These are phyloP conservation scores for Recurvomyces mirabilis DNA, from an alignment of 495 filamentous ascomycete species.

Conservation along the genomic window DNA sequence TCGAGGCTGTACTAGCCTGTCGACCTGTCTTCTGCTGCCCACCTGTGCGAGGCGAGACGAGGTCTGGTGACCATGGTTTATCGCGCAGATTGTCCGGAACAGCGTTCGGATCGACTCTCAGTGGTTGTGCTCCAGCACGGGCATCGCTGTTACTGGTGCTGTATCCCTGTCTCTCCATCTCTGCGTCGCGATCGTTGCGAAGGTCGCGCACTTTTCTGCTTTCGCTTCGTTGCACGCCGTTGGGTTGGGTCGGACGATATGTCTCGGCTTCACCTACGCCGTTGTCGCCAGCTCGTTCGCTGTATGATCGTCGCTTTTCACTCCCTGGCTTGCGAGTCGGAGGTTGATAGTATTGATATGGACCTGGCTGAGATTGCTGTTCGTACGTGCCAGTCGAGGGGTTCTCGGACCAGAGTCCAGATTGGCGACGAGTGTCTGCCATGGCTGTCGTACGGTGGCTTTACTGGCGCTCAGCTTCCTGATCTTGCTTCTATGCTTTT, in stretches of 20 bases:
- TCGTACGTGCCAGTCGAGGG: constrained; percentile 11
- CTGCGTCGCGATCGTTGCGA: constrained; percentile 8
- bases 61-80: constrained; percentile 11
- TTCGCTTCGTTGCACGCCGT: too few relatives aligned
- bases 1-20: background rate
- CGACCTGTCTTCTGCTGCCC: background rate
- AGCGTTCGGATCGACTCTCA: constrained; percentile 2
- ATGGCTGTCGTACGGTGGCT: background rate
- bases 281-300: too few relatives aligned
- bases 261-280: background rate
- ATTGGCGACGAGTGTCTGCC: constrained; percentile 10
- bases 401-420: constrained; percentile 18
- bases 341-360: constrained; percentile 18
- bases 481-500: background rate
- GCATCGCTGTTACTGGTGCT: too few relatives aligned
- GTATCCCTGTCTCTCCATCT: too few relatives aligned
- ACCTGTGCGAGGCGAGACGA: background rate
- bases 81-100: constrained; percentile 10
- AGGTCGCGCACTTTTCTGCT: too few relatives aligned
- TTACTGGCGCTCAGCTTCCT: too few relatives aligned
- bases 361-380: constrained; percentile 2
- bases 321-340: too few relatives aligned
- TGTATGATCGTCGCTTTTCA: too few relatives aligned
- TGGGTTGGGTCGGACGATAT: constrained; percentile 4
- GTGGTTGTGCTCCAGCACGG: too few relatives aligned